Evolutionary conservation across 148 eudicot species (phyloP), one percentile per base, ranked within the genome.

Genomic region (Rheum nobile): DNA sequence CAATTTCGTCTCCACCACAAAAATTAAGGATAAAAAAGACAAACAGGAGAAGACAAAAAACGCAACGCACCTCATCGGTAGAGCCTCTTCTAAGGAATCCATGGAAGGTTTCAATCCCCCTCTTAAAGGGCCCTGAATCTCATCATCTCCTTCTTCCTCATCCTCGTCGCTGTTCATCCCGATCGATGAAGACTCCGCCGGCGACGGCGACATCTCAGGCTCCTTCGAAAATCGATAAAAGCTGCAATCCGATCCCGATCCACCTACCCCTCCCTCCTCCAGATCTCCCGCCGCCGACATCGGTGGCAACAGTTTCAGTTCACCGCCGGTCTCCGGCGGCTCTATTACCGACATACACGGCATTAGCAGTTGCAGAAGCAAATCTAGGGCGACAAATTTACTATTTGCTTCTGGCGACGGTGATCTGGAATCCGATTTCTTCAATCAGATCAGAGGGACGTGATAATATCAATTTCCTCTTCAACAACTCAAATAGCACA

Each of bases 141-240:
- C 89, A 9, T 83, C 79, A 0, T 77, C 79, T 9, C 35, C 67
- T 19, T 76, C 84, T 47, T 71, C 79, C 61, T 76, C 82, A 5
- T 82, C 78, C 43, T 82, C 67, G 74, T 91, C 93, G 57, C 97
- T 91, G 78, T 91, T 86, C 47, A 81, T 82, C 71, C 97, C 97
- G 17, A 91, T 89, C 24, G 93, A 91, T 46, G 97, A 91, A 8
- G 89, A 76, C 50, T 71, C 79, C 31, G 73, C 44, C 11, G 72
- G 46, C 47, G 44, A 35, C 21, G 70, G 31, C 21, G 41, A 29
- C 17, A 61, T 61, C 37, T 14, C 31, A 2, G 65, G 14, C 31
- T 55, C 65, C 31, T 55, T 55, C 24, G 55, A 19, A 19, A 19
- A 19, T 55, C 65, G 65, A 26, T 10, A 55, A 55, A 55, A 26